Conservation (phyloP, 1,139 yeast genomes). For the Geotrichum europaeum region DNA sequence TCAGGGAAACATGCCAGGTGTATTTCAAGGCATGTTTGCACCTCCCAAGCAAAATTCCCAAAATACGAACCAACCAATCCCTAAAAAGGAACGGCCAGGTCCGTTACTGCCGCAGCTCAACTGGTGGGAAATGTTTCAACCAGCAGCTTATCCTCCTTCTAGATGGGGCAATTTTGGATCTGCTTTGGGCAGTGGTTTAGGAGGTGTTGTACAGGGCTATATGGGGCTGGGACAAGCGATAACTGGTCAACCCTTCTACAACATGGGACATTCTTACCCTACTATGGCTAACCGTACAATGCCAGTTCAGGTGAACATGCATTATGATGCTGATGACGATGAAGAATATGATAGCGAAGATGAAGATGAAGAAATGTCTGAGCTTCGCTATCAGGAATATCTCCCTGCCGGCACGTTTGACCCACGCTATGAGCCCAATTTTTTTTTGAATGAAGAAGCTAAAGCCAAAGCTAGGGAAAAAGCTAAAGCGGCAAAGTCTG, state of each 20-base stretch:
- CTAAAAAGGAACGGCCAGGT: background rate
- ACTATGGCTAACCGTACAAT: background rate
- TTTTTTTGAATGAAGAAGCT: background rate
- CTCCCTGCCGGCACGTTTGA: conserved; percentile 6
- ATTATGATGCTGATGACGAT: background rate
- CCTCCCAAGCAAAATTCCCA: background rate
- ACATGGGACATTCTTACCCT: background rate
- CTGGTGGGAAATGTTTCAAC: background rate
- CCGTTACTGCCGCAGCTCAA: background rate
- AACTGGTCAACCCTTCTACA: background rate
- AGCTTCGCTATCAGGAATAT: background rate
- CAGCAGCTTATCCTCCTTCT: background rate
- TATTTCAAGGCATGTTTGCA: no score
- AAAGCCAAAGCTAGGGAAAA: background rate
- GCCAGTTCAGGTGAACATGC: background rate
- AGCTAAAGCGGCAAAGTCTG: background rate
- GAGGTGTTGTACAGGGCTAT: no score
- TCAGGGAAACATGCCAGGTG: no score
- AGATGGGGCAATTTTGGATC: background rate
- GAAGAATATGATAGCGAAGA: background rate
- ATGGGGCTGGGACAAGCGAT: background rate
- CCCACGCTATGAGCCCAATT: background rate
- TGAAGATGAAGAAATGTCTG: background rate
- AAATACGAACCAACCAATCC: background rate
- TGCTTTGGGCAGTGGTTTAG: background rate